These are phyloP conservation scores for Vickermania ingenoplastis DNA, from an alignment of 208 protist genomes.

Conservation along the genomic window DNA sequence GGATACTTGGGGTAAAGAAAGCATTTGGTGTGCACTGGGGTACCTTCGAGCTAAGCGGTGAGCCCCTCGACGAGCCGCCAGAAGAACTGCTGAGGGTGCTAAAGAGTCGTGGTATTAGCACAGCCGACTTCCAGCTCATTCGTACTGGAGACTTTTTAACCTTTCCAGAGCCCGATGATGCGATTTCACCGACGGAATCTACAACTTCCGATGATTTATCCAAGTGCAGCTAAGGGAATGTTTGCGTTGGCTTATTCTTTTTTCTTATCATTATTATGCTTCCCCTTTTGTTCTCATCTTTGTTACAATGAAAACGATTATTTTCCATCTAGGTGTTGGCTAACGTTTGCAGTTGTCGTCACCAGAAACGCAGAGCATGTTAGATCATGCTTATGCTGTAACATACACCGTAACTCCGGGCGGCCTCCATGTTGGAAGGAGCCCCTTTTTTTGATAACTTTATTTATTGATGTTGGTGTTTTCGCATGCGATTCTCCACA, in stretches of 20 bases:
- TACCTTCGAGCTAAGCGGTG: constrained; percentile 70
- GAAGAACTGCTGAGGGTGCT: constrained; percentile 21
- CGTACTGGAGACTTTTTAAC: constrained; percentile 26
- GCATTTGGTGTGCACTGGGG: constrained; percentile 76
- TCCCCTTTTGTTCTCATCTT: constrained; percentile 1
- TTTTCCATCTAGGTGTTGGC: neutral
- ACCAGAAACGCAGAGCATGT: neutral
- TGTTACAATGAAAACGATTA: constrained; percentile 2
- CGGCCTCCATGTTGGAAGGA: no score
- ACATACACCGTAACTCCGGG: no score
- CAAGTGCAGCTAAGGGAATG: neutral
- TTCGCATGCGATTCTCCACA: no score
- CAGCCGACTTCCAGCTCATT: constrained; percentile 19
- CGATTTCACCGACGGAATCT: neutral
- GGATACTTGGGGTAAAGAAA: constrained; percentile 30
- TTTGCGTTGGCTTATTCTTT: constrained; percentile 1
- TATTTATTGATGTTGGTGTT: neutral
- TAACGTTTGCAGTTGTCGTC: neutral
- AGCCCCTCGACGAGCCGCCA: constrained; percentile 71
- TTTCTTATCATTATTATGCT: neutral
- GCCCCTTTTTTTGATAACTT: no score
- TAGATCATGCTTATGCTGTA: neutral
- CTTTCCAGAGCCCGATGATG: constrained; percentile 14
- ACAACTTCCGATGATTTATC: constrained; percentile 1
- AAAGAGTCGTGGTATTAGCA: constrained; percentile 7